A percentile compares a stretch with the other conserved stretches of the same genome.
These are phyloP conservation scores for Coniochaeta pulveracea DNA, from an alignment of 2,329 filamentous ascomycete genomes.

Conservation along the genomic window DNA sequence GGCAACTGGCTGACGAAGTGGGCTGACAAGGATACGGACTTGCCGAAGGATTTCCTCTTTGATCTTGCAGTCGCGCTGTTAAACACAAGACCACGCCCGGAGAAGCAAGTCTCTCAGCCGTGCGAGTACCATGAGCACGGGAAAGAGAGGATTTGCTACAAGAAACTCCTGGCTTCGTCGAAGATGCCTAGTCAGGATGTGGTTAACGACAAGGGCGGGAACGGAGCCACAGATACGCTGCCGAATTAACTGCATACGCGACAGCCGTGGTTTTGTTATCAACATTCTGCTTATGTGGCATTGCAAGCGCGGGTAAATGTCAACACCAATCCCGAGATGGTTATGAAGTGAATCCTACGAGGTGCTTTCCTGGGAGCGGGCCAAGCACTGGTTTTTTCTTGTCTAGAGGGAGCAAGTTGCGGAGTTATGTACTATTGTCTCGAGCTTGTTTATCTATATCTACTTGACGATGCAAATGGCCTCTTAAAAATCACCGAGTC, in stretches of 20 bases:
- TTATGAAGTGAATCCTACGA: no score
- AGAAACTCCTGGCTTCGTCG: not conserved
- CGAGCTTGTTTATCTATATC: no score
- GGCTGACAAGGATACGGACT: not conserved
- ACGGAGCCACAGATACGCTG: not conserved
- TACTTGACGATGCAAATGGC: no score
- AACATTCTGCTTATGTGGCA: no score
- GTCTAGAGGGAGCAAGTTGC: no score
- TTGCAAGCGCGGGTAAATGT: no score
- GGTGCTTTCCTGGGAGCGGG: no score
- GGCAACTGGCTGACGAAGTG: not conserved
- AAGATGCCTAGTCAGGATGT: not conserved
- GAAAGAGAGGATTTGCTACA: not conserved
- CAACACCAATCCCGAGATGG: no score
- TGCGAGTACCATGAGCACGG: not conserved
- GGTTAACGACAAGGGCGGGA: not conserved
- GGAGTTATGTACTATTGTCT: no score
- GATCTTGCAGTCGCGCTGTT: not conserved
- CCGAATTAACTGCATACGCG: not conserved
- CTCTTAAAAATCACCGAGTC: no score
- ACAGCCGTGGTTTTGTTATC: no score
- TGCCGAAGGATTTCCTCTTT: constrained; percentile 1
- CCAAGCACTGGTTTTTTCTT: no score
- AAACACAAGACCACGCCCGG: not conserved
- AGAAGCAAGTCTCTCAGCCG: not conserved